Base-by-base conservation (phyloP, 768 basidiomycete genomes). In the Kwoniella shandongensis region DNA sequence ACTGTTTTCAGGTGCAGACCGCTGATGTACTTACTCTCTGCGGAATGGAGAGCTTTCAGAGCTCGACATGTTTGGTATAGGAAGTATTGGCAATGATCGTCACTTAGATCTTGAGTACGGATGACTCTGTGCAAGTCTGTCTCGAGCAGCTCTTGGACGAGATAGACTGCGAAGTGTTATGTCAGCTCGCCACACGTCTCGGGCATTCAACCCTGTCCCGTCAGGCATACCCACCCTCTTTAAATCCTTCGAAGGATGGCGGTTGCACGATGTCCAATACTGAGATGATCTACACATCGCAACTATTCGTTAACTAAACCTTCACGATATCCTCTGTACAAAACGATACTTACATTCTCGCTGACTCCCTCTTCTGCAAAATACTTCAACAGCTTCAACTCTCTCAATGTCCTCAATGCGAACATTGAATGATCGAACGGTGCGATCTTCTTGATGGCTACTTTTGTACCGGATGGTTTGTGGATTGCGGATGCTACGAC, bases 71-170 rank as follows among this genome's bases (percentile, higher is more conserved):
- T 94, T 76, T 97, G 91, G 59, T 89, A 90, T 50, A 88, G 79
- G 75, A 89, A 88, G 70, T 88, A 89, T 81, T 87, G 91, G 11
- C 87, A 89, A 74, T 96, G 93, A 78, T 97, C 93, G 72, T 97
- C 92, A 23, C 88, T 91, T 6, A 97, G 83, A 75, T 93, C 88
- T 73, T 96, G 92, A 22, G 91, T 93, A 50, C 91, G 83, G 73
- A 97, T 94, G 39, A 96, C 93, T 17, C 94, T 88, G 75, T 97
- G 93, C 85, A 97, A 86, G 79, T 93, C 92, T 8, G 91, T 94
- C 76, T 93, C 91, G 87, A 92, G 91, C 67, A 92, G 79, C 72
- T 94, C 92, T 78, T 91, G 89, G 55, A 90, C 87, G 69, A 91
- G 57, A 27, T 70, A 73, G 20, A 68, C 66, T 66, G 50, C 13